Conservation (phyloP, 2,329 filamentous ascomycete genomes). For the Chrysoporthe deuterocubensis region DNA sequence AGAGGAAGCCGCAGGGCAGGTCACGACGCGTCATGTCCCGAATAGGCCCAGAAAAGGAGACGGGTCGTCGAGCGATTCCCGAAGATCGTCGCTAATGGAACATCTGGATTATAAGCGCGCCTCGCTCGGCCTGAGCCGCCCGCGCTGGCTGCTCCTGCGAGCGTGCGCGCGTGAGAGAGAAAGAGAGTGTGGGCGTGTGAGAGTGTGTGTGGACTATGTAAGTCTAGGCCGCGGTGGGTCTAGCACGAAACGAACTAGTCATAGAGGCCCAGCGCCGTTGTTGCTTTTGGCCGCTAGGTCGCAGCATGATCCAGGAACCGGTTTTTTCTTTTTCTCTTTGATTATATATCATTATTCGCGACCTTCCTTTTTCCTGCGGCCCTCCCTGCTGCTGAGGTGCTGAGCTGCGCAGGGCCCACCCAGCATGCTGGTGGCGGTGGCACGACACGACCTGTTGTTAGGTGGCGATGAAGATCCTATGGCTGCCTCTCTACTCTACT, state of each 20-base stretch:
- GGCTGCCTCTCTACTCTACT: neutral
- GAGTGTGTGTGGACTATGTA: neutral
- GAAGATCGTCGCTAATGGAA: neutral
- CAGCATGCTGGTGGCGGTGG: no score
- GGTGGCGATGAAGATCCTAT: conserved; percentile 4
- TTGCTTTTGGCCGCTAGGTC: neutral
- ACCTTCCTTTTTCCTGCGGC: neutral
- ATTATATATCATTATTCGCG: no score
- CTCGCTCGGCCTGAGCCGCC: neutral
- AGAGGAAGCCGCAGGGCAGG: neutral
- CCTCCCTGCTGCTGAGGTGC: neutral
- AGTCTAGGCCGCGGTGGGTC: conserved; percentile 1
- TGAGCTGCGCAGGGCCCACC: neutral
- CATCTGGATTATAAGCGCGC: neutral
- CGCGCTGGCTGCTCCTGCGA: no score
- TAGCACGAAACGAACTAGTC: neutral
- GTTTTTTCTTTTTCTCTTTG: neutral
- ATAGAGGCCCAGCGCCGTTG: neutral
- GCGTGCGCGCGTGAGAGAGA: no score
- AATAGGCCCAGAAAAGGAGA: no score
- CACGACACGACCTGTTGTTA: neutral
- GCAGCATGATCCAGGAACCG: neutral
- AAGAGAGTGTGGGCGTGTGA: no score
- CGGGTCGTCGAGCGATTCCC: no score
- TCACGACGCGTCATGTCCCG: neutral